Percentiles rank a stretch among this genome's conserved stretches.
Conservation (phyloP, 108 stramenopile species). For the Skeletonema marinoi region DNA sequence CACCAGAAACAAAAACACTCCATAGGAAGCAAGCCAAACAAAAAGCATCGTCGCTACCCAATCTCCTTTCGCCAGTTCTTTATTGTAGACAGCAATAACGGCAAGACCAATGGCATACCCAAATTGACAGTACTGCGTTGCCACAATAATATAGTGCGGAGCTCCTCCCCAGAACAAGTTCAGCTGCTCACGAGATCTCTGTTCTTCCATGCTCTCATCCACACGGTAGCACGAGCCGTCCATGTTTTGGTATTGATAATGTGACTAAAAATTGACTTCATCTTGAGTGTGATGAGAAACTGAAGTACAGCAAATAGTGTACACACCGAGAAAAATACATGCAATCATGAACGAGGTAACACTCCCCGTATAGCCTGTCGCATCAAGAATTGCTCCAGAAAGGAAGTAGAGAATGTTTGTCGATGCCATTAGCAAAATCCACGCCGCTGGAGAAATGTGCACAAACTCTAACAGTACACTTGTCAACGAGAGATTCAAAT, state of each 20-base stretch:
- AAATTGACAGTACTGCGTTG: slow-evolving; percentile 83
- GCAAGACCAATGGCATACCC: slow-evolving; percentile 85
- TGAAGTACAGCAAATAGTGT: slow-evolving; percentile 18
- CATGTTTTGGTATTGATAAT: slow-evolving; percentile 40
- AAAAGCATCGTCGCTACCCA: slow-evolving; percentile 26
- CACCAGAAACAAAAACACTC: slow-evolving; percentile 60
- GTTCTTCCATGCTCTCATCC: background rate
- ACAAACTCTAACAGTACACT: slow-evolving; percentile 70
- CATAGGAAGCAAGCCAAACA: slow-evolving; percentile 53
- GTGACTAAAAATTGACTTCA: slow-evolving; percentile 48
- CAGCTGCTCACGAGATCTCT: slow-evolving; percentile 48
- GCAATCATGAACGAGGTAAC: slow-evolving; percentile 36
- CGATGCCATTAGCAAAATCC: slow-evolving; percentile 70
- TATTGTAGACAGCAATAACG: slow-evolving; percentile 62
- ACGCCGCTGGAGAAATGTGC: slow-evolving; percentile 71
- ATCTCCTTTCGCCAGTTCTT: slow-evolving; percentile 16
- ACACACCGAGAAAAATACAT: slow-evolving; percentile 48
- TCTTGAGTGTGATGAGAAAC: slow-evolving; percentile 33
- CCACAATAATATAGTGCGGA: slow-evolving; percentile 66
- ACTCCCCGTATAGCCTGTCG: slow-evolving; percentile 13
- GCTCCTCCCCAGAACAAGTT: slow-evolving; percentile 78
- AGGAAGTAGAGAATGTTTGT: slow-evolving; percentile 70
- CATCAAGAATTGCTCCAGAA: slow-evolving; percentile 58
- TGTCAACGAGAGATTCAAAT: slow-evolving; percentile 70
- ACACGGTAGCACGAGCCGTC: slow-evolving; percentile 12